Base-by-base conservation (phyloP, 164 flowering plant species). In the Nelumbo lutea region DNA sequence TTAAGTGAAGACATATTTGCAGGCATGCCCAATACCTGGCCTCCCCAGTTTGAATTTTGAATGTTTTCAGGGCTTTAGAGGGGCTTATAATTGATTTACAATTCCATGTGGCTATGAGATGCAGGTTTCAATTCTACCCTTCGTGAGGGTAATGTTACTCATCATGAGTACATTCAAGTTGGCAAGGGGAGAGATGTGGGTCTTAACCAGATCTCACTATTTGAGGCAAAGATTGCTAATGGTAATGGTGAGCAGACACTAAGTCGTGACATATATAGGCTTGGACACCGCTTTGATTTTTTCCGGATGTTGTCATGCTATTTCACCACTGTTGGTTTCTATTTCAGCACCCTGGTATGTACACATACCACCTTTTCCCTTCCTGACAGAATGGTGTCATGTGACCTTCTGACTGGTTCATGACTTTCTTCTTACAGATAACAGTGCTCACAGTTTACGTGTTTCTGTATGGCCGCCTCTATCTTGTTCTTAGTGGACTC, bases 111-210 rank as follows among this genome's bases (percentile, higher is more conserved):
- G 9, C 4, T 63, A 50, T 43, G 3, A 4, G 61, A 50, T 74
- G 62, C 83, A 95, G 99, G 99, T 46, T 96, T 88, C 79, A 96
- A 96, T 77, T 96, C 98, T 42, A 96, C 99, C 58, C 96, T 96
- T 39, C 88, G 97, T 66, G 91, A 87, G 81, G 99, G 99, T 65
- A 96, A 96, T 82, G 93, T 96, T 41, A 96, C 99, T 60, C 97
- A 96, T 81, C 99, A 96, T 75, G 98, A 96, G 68, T 96, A 96
- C 79, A 93, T 91, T 79, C 99, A 96, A 84, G 97, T 96, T 79
- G 99, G 99, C 53, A 96, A 96, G 75, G 99, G 99, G 6, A 85
- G 99, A 65, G 99, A 96, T 84, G 98, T 96, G 77, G 99, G 99
- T 52, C 95, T 96, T 68, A 96, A 93, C 77, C 99, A 93, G 79